phyloP scores from a whole-genome alignment of 2,329 filamentous ascomycete genomes.

The Raffaelea deltoideospora region DNA sequence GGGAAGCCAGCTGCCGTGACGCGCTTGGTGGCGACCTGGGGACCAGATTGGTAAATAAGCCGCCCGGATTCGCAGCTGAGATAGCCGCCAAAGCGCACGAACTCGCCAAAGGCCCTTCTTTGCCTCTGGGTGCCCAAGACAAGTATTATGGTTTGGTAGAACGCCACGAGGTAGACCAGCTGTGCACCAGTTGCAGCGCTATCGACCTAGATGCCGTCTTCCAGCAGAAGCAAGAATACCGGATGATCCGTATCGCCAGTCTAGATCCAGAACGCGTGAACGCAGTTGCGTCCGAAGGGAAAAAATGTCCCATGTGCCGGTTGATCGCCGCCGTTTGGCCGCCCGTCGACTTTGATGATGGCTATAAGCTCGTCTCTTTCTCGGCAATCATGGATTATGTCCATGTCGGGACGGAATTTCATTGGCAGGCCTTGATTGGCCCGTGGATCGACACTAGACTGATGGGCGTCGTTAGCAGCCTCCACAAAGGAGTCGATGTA shows the following conservation, averaged over 20 bases:
- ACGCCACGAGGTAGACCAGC: too few species aligned
- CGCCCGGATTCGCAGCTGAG: too few species aligned
- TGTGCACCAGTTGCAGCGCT: neutral
- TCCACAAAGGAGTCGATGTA: neutral
- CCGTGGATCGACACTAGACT: neutral
- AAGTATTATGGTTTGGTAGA: too few species aligned
- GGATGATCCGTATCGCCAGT: neutral
- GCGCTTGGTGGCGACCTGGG: too few species aligned
- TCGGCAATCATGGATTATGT: neutral
- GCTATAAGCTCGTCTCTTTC: neutral
- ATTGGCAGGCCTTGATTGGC: too few species aligned
- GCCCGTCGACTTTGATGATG: neutral
- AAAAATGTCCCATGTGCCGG: neutral
- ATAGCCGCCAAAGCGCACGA: too few species aligned
- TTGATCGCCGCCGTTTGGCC: neutral
- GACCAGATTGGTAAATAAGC: too few species aligned
- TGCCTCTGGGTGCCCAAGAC: too few species aligned
- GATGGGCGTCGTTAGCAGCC: neutral
- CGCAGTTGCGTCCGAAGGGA: neutral
- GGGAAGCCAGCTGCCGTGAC: too few species aligned
- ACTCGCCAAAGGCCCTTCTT: too few species aligned
- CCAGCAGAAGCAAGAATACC: neutral
- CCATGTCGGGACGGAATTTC: neutral
- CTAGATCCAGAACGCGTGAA: neutral
- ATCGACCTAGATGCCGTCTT: neutral